These are phyloP conservation scores for Hura crepitans DNA, from an alignment of 441 rosid genomes.

Conservation along the genomic window DNA sequence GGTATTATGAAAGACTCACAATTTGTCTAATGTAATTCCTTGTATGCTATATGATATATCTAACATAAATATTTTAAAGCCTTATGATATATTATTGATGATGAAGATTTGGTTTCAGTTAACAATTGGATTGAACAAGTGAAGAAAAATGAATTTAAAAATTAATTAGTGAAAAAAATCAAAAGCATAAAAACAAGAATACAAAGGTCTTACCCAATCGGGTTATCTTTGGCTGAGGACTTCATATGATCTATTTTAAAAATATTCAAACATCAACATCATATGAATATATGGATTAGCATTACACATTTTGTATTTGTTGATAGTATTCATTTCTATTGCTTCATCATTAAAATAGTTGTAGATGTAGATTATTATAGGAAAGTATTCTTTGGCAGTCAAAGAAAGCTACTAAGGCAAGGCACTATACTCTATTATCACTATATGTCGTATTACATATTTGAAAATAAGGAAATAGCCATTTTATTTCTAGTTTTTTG, in stretches of 20 bases:
- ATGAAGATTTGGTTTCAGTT: conserved; percentile 24
- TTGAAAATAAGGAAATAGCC: background rate
- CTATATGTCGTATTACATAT: background rate
- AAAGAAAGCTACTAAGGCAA: background rate
- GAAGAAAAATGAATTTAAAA: conserved; percentile 24
- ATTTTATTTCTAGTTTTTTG: background rate
- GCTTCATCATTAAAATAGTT: conserved; percentile 4
- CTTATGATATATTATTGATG: conserved; percentile 64
- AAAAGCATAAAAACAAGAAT: conserved; percentile 39
- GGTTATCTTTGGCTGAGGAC: conserved; percentile 52
- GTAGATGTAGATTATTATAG: background rate
- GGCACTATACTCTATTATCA: conserved; percentile 3
- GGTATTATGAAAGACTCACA: conserved; percentile 32
- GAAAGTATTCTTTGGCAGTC: background rate
- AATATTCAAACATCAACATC: background rate
- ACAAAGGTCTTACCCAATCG: conserved; percentile 61
- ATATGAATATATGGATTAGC: background rate
- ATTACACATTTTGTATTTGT: background rate
- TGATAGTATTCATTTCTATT: conserved; percentile 4
- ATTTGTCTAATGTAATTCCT: background rate
- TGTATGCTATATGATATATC: conserved; percentile 8
- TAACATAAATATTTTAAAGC: conserved; percentile 47
- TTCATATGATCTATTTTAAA: conserved; percentile 26
- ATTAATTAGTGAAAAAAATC: conserved; percentile 22
- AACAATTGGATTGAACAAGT: conserved; percentile 24